Evolutionary conservation across 768 basidiomycete species (phyloP).

Genomic region (Trametes punicea): DNA sequence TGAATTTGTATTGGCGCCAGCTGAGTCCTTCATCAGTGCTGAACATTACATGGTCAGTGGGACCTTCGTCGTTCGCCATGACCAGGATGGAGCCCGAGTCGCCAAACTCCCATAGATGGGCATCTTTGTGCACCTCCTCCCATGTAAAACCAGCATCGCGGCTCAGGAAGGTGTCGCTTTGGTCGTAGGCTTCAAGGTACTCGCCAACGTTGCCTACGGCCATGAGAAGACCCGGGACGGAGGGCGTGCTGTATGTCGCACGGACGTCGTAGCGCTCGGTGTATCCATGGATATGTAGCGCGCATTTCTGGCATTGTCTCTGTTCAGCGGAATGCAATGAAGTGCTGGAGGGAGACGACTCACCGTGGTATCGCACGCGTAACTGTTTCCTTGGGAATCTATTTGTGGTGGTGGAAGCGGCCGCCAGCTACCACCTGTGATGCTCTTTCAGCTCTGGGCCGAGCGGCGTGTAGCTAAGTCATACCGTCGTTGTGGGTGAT

Average conservation of each 20-base stretch:
- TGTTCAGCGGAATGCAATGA: not conserved
- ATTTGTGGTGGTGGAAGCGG: constrained; percentile 64
- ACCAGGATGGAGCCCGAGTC: constrained; percentile 94
- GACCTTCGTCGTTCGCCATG: constrained; percentile 93
- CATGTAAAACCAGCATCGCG: constrained; percentile 97
- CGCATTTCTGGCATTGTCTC: constrained; percentile 58
- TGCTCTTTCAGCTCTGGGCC: not conserved
- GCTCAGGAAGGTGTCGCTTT: constrained; percentile 93
- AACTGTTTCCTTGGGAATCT: constrained; percentile 74
- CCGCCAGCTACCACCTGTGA: constrained; percentile 82
- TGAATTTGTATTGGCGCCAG: constrained; percentile 89
- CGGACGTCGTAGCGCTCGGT: constrained; percentile 88
- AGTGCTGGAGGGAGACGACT: constrained; percentile 15
- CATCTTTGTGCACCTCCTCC: constrained; percentile 98
- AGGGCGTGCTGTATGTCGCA: constrained; percentile 91
- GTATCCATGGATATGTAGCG: constrained; percentile 91
- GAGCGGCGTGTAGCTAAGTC: constrained; percentile 21
- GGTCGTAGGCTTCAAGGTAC: constrained; percentile 69
- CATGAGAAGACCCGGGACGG: constrained; percentile 90
- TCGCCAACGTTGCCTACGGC: constrained; percentile 97
- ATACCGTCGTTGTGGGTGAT: constrained; percentile 97
- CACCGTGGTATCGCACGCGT: constrained; percentile 70
- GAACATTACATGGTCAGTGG: constrained; percentile 86
- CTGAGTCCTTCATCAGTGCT: constrained; percentile 84
- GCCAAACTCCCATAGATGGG: constrained; percentile 96